These are phyloP conservation scores for Trichoderma breve DNA, from an alignment of 2,329 filamentous ascomycete species.

Conservation along the genomic window DNA sequence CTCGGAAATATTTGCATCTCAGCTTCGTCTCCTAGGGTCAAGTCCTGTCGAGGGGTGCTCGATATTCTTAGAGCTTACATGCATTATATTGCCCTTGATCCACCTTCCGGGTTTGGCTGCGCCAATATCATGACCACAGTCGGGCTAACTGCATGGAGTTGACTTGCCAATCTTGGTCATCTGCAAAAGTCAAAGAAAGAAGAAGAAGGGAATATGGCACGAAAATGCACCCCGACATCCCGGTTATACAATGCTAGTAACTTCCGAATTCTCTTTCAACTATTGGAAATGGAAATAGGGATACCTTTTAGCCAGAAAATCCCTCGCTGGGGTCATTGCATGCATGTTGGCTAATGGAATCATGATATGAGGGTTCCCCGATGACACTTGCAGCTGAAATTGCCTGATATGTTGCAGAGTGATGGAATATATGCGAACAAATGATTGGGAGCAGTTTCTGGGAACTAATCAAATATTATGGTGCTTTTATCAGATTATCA, in stretches of 20 bases:
- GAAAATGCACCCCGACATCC: background rate
- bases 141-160: background rate
- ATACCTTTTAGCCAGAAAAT: background rate
- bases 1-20: background rate
- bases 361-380: background rate
- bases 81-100: background rate
- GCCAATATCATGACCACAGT: background rate
- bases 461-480: background rate
- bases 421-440: background rate
- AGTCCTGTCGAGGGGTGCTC: background rate
- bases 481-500: background rate
- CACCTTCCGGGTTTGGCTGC: background rate
- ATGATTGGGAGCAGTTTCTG: background rate
- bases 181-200: background rate
- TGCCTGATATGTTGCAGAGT: background rate
- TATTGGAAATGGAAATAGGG: background rate
- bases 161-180: background rate
- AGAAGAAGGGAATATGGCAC: background rate
- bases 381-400: background rate
- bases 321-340: background rate
- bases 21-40: background rate
- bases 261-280: background rate
- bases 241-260: background rate
- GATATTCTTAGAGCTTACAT: constrained; percentile 17
- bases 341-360: background rate